Conservation (phyloP, 306 rosid species). For the Cucurbita argyrosperma region DNA sequence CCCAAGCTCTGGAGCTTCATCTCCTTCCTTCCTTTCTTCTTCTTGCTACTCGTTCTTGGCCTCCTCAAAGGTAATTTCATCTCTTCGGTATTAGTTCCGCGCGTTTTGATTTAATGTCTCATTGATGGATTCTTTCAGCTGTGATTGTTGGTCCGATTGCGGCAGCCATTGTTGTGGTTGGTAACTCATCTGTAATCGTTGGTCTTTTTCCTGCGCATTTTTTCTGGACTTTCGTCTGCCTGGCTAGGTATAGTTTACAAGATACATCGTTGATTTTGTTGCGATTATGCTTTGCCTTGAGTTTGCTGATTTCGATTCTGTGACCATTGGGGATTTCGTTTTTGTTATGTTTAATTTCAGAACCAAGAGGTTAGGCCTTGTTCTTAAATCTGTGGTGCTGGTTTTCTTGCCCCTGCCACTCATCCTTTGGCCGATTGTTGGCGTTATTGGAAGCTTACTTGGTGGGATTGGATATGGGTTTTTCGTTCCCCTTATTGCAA, state of each 20-base stretch:
- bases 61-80: slow-evolving; percentile 42
- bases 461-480: slow-evolving; percentile 74
- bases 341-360: slow-evolving; percentile 25
- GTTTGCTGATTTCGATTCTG: background rate
- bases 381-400: slow-evolving; percentile 38
- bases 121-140: slow-evolving; percentile 16
- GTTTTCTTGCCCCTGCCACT: slow-evolving; percentile 50
- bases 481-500: slow-evolving; percentile 59
- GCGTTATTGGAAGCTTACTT: slow-evolving; percentile 47
- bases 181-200: slow-evolving; percentile 42
- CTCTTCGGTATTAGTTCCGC: background rate
- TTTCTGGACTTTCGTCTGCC: slow-evolving; percentile 55
- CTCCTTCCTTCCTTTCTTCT: slow-evolving; percentile 56
- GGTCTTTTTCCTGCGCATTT: slow-evolving; percentile 72
- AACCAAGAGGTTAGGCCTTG: slow-evolving; percentile 54
- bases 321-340: background rate
- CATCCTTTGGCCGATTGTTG: slow-evolving; percentile 41
- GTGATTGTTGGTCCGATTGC: slow-evolving; percentile 35
- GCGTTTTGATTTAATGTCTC: background rate
- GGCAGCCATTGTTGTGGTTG: slow-evolving; percentile 28
- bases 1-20: slow-evolving; percentile 40
- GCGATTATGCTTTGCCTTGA: background rate
- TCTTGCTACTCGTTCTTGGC: slow-evolving; percentile 46
- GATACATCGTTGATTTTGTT: background rate
- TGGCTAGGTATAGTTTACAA: slow-evolving; percentile 25